phyloP scores from a whole-genome alignment of 2,329 filamentous ascomycete species.

The Pseudogymnoascus verrucosus region DNA sequence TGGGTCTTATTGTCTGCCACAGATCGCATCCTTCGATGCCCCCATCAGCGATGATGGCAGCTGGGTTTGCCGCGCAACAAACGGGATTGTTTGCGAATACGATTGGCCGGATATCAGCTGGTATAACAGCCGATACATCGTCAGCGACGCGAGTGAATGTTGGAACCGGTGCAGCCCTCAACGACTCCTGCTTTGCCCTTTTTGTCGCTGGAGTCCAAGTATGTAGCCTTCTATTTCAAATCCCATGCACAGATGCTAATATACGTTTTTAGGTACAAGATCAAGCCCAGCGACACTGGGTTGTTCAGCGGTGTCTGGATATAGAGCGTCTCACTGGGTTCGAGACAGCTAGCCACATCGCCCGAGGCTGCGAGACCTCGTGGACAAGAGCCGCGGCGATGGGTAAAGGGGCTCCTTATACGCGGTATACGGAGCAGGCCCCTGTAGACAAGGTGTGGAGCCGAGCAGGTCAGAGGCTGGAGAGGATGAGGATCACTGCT shows the following conservation, averaged over 20 bases:
- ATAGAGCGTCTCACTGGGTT: slow-evolving; percentile 78
- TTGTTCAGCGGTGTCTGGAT: slow-evolving; percentile 64
- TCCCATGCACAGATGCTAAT: slow-evolving; percentile 7
- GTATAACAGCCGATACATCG: slow-evolving; percentile 44
- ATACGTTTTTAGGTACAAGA: slow-evolving; percentile 55
- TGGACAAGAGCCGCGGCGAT: slow-evolving; percentile 71
- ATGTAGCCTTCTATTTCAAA: slow-evolving; percentile 17
- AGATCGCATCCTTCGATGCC: slow-evolving; percentile 85
- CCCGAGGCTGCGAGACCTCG: slow-evolving; percentile 71
- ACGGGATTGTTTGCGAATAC: slow-evolving; percentile 65
- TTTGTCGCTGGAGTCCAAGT: slow-evolving; percentile 81
- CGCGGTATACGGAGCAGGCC: slow-evolving; percentile 36
- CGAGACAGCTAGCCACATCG: slow-evolving; percentile 75
- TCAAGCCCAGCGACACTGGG: slow-evolving; percentile 66
- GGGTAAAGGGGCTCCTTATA: slow-evolving; percentile 70
- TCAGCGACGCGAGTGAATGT: slow-evolving; percentile 58
- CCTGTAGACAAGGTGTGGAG: slow-evolving; percentile 36
- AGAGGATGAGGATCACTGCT: slow-evolving; percentile 37
- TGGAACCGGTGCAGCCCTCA: slow-evolving; percentile 69
- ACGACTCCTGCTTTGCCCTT: slow-evolving; percentile 72
- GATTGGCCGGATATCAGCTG: slow-evolving; percentile 74
- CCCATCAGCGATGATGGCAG: slow-evolving; percentile 79
- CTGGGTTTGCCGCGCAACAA: slow-evolving; percentile 64
- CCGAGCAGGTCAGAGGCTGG: slow-evolving; percentile 40
- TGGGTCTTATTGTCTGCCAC: slow-evolving; percentile 74